phyloP scores from a whole-genome alignment of 441 rosid genomes.

The Mallotus japonicus region DNA sequence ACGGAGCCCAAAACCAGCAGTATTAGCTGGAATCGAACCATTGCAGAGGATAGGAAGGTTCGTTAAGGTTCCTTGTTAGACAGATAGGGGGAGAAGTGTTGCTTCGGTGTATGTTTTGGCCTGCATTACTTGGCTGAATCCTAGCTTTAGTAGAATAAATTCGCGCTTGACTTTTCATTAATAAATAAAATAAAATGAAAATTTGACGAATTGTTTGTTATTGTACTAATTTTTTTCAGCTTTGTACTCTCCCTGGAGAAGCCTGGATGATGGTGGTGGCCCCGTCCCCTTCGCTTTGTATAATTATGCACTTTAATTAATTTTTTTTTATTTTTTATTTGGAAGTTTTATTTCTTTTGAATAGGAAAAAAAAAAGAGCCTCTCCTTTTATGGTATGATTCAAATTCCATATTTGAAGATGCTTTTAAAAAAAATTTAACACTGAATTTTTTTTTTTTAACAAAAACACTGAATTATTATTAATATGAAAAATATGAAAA shows the following conservation, averaged over 20 bases:
- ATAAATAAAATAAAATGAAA: background rate
- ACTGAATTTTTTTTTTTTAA: too few species aligned
- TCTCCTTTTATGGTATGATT: too few species aligned
- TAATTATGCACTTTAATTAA: too few species aligned
- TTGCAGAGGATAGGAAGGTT: constrained; percentile 26
- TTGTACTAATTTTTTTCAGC: background rate
- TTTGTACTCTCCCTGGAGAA: background rate
- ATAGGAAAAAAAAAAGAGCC: too few species aligned
- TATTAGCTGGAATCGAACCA: constrained; percentile 34
- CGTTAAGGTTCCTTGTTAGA: background rate
- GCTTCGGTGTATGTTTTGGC: background rate
- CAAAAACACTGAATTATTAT: too few species aligned
- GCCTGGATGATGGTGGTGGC: too few species aligned
- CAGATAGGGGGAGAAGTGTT: background rate
- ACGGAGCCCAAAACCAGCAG: constrained; percentile 21
- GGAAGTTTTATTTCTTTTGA: too few species aligned
- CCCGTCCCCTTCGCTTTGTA: too few species aligned
- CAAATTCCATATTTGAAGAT: too few species aligned
- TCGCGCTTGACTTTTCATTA: constrained; percentile 19
- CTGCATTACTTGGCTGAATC: constrained; percentile 24
- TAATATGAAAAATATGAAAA: too few species aligned
- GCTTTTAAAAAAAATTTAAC: too few species aligned
- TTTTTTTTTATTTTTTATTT: too few species aligned
- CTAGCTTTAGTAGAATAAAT: constrained; percentile 2
- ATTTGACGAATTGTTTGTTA: background rate